phyloP scores from a whole-genome alignment of 139 green algal species.

The Coelastrella sp. region DNA sequence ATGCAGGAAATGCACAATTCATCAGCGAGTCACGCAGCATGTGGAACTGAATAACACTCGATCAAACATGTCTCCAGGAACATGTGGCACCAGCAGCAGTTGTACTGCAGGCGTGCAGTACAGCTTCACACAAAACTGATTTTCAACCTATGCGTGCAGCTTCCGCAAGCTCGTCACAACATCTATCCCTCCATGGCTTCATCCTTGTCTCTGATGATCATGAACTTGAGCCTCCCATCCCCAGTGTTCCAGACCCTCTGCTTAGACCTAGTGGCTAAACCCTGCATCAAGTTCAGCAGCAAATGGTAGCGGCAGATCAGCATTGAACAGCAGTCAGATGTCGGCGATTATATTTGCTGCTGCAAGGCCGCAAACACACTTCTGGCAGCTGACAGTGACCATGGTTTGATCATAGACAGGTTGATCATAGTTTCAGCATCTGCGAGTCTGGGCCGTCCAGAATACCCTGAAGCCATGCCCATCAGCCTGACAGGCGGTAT shows the following conservation, averaged over 20 bases:
- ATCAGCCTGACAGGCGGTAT: too few species aligned
- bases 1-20: too few species aligned
- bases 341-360: neutral
- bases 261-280: neutral
- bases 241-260: slow-evolving; percentile 37
- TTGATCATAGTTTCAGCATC: too few species aligned
- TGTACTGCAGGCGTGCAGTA: too few species aligned
- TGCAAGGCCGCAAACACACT: neutral
- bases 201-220: slow-evolving; percentile 31
- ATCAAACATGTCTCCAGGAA: too few species aligned
- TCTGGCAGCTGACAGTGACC: neutral
- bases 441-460: too few species aligned
- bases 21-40: too few species aligned
- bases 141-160: too few species aligned
- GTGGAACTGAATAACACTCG: too few species aligned
- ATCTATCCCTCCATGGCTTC: neutral
- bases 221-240: slow-evolving; percentile 28
- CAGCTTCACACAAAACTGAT: too few species aligned
- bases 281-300: neutral
- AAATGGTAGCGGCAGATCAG: neutral
- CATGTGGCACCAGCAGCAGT: too few species aligned
- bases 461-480: too few species aligned
- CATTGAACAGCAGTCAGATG: neutral
- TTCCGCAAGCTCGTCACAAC: neutral
- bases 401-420: neutral